phyloP scores from a whole-genome alignment of 169 alveolate species.

The Cryptosporidium xiaoi region DNA sequence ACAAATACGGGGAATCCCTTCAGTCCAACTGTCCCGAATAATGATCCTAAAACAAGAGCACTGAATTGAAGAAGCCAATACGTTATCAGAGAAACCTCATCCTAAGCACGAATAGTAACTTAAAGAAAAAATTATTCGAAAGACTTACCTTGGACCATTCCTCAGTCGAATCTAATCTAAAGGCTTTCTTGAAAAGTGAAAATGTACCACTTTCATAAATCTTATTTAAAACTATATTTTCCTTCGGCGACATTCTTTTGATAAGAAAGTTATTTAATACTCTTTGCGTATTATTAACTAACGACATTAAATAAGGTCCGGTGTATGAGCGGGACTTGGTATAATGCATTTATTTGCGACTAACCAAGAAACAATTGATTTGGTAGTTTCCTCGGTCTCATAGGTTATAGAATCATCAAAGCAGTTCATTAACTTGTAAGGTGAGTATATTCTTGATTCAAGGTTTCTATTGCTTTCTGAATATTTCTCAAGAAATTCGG shows the following conservation, averaged over 20 bases:
- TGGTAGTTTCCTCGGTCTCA: background rate
- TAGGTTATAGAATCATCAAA: background rate
- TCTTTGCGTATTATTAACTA: background rate
- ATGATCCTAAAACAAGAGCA: conserved; percentile 18
- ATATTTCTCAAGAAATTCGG: conserved; percentile 24
- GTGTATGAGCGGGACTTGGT: background rate
- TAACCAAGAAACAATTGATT: conserved; percentile 57
- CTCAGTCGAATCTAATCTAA: conserved; percentile 31
- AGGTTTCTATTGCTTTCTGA: background rate
- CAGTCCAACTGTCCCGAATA: conserved; percentile 35
- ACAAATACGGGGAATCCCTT: conserved; percentile 31
- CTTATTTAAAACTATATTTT: background rate
- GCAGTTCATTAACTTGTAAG: conserved; percentile 13
- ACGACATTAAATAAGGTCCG: background rate
- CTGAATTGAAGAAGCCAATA: conserved; percentile 65
- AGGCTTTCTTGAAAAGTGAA: conserved; percentile 40
- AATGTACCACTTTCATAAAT: conserved; percentile 9
- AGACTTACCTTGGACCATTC: conserved; percentile 72
- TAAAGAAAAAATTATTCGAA: background rate
- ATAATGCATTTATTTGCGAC: conserved; percentile 17
- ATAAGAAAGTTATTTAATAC: background rate
- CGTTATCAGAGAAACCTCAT: conserved; percentile 59
- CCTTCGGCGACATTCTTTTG: background rate
- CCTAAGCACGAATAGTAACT: background rate
- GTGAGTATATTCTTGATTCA: conserved; percentile 7